Conservation (phyloP, 2,329 filamentous ascomycete species). For the Cryphonectria radicalis region DNA sequence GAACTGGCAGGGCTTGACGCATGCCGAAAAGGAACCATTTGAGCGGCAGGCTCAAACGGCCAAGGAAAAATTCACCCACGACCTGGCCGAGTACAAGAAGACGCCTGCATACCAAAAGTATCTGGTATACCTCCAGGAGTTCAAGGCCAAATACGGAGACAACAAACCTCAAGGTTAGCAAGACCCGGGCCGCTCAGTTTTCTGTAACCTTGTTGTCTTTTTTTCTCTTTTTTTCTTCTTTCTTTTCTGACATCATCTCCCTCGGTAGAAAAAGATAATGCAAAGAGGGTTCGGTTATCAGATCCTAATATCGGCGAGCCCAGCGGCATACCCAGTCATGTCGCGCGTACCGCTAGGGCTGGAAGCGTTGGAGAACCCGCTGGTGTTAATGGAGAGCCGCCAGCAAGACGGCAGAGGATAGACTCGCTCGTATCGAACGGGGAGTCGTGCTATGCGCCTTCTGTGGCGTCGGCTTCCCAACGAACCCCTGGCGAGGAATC, state of each 20-base stretch:
- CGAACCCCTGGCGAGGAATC: conserved; percentile 48
- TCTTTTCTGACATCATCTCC: conserved; percentile 20
- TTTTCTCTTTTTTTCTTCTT: no score
- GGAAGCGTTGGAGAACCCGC: conserved; percentile 16
- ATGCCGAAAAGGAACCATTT: conserved; percentile 70
- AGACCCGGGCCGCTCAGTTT: neutral
- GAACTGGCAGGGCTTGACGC: conserved; percentile 74
- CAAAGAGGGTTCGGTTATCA: conserved; percentile 53
- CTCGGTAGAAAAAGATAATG: conserved; percentile 49
- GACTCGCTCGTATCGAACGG: conserved; percentile 52
- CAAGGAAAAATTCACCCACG: conserved; percentile 78
- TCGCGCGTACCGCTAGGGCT: conserved; percentile 45
- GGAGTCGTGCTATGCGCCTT: conserved; percentile 50
- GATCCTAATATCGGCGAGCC: conserved; percentile 42
- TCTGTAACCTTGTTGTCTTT: neutral
- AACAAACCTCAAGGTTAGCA: conserved; percentile 58
- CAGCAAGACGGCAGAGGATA: conserved; percentile 51
- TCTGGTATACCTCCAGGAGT: conserved; percentile 73
- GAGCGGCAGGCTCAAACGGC: conserved; percentile 73
- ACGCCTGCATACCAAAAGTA: conserved; percentile 72
- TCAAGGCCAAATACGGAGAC: conserved; percentile 71
- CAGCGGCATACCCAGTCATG: conserved; percentile 49
- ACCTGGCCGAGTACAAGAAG: conserved; percentile 77
- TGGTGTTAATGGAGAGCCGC: conserved; percentile 36
- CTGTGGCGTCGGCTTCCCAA: conserved; percentile 41